Conservation (phyloP, 345 rosid species). For the Carallia brachiata region DNA sequence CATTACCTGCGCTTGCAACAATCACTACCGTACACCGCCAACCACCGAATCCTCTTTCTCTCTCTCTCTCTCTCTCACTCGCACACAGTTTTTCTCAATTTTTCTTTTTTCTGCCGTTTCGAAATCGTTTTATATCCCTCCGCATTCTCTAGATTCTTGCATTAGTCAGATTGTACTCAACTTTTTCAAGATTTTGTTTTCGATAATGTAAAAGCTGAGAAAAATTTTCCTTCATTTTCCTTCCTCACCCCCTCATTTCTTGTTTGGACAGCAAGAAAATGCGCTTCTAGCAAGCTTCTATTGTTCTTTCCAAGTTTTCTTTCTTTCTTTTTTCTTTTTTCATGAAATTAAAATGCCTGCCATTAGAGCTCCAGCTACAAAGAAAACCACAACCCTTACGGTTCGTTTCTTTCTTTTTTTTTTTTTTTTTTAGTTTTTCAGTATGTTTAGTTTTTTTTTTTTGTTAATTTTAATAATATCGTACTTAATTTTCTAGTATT, state of each 20-base stretch:
- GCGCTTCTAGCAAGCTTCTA: not conserved
- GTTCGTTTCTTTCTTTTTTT: not conserved
- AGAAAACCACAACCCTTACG: conserved; percentile 1
- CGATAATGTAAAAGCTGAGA: too few species aligned
- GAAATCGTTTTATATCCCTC: not conserved
- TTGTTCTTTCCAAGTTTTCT: not conserved
- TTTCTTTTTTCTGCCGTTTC: not conserved
- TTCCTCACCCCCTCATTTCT: not conserved
- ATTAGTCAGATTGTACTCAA: too few species aligned
- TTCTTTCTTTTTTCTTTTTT: not conserved
- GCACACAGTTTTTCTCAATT: not conserved
- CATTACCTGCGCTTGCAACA: too few species aligned
- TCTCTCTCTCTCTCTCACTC: not conserved
- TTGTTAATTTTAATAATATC: not conserved
- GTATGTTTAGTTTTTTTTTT: not conserved
- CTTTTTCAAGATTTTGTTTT: too few species aligned
- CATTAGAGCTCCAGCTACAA: not conserved
- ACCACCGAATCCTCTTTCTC: not conserved
- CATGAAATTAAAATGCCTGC: not conserved
- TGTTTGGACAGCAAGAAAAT: not conserved
- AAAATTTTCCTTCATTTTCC: not conserved
- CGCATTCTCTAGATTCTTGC: too few species aligned
- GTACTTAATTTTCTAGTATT: not conserved
- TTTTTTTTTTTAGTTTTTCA: not conserved
- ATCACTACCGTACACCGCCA: not conserved